Conservation (phyloP, 2,329 filamentous ascomycete species). For the Paecilomyces sp. region DNA sequence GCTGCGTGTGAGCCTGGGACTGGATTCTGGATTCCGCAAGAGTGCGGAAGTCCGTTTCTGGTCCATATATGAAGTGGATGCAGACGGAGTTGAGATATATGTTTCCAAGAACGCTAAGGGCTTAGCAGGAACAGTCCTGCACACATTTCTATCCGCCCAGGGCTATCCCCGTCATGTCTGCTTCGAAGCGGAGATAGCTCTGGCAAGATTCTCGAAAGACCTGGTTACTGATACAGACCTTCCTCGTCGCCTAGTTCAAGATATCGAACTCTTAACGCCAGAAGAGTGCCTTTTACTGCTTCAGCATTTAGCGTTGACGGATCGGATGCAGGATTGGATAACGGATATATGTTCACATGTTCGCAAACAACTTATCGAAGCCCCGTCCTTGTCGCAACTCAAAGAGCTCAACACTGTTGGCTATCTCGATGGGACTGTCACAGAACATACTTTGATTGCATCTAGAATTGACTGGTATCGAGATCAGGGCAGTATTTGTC, state of each 20-base stretch:
- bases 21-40: slow-evolving; percentile 36
- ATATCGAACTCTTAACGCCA: slow-evolving; percentile 37
- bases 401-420: slow-evolving; percentile 30
- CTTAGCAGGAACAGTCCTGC: slow-evolving; percentile 35
- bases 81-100: slow-evolving; percentile 31
- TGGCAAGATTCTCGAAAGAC: slow-evolving; percentile 29
- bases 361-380: slow-evolving; percentile 28
- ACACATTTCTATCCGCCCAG: slow-evolving; percentile 39
- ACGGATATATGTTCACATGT: slow-evolving; percentile 25
- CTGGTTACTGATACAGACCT: slow-evolving; percentile 21
- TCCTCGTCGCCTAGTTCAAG: slow-evolving; percentile 33
- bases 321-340: slow-evolving; percentile 19
- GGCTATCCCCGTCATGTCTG: slow-evolving; percentile 32
- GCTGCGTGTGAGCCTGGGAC: slow-evolving; percentile 25
- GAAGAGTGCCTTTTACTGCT: slow-evolving; percentile 33
- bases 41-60: slow-evolving; percentile 31
- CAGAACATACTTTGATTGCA: slow-evolving; percentile 27
- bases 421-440: slow-evolving; percentile 35
- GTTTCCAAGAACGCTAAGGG: slow-evolving; percentile 39
- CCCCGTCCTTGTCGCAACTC: slow-evolving; percentile 32
- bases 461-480: slow-evolving; percentile 37
- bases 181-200: slow-evolving; percentile 31
- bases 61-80: slow-evolving; percentile 31
- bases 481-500: slow-evolving; percentile 30
- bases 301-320: slow-evolving; percentile 27